Percentiles rank a stretch among this genome's conserved stretches.
Evolutionary conservation across 2,329 filamentous ascomycete species (phyloP).

Genomic region (Amauroascus verrucosus): DNA sequence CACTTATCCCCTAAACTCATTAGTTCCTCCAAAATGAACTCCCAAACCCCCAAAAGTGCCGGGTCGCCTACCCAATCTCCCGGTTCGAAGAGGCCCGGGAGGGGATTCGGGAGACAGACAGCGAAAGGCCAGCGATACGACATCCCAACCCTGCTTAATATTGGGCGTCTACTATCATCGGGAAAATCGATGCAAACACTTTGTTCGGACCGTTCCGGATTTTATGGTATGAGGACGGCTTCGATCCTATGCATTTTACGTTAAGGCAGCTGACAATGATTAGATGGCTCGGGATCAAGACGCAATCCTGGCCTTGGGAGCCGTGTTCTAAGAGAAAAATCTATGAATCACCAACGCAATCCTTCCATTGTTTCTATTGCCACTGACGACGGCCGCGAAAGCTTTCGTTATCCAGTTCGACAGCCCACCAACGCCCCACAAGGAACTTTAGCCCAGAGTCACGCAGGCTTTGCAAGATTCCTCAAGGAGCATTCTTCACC

Average conservation of each 20-base stretch:
- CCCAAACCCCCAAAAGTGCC: not conserved
- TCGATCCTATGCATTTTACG: not conserved
- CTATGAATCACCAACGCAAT: constrained; percentile 21
- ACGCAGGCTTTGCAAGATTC: constrained; percentile 39
- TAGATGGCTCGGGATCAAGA: not conserved
- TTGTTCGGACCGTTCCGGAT: not conserved
- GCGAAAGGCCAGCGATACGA: constrained; percentile 26
- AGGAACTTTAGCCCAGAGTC: constrained; percentile 25
- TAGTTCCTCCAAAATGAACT: not conserved
- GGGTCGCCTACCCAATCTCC: not conserved
- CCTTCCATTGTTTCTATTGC: constrained; percentile 19
- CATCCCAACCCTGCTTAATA: constrained; percentile 29
- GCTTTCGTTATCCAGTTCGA: constrained; percentile 20
- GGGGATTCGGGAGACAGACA: not conserved
- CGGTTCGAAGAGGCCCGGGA: not conserved
- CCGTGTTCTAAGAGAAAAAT: constrained; percentile 22
- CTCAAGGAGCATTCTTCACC: constrained; percentile 40
- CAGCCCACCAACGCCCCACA: constrained; percentile 29
- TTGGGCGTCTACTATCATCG: constrained; percentile 19
- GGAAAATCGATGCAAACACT: not conserved
- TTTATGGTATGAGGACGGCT: not conserved
- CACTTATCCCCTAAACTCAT: not conserved
- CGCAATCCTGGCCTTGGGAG: constrained; percentile 10
- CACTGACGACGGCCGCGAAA: constrained; percentile 17
- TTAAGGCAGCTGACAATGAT: not conserved